Conservation (phyloP, 2,329 filamentous ascomycete species). For the Diplodia sapinea region DNA sequence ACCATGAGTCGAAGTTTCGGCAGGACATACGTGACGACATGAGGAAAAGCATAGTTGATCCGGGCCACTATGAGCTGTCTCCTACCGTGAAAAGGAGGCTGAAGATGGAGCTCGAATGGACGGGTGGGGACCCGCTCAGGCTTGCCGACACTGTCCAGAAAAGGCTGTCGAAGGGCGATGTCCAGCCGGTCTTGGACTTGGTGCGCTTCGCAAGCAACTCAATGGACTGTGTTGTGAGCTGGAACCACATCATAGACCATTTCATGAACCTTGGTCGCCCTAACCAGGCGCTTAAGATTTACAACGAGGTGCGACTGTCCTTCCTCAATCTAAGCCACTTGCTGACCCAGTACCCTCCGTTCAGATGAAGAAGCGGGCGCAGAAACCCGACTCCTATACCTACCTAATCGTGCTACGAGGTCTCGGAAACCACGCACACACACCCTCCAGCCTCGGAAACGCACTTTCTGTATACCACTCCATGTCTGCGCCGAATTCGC, state of each 20-base stretch:
- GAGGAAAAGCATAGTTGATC: background rate
- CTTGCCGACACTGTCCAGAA: conserved; percentile 71
- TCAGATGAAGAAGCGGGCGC: conserved; percentile 92
- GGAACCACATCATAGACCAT: conserved; percentile 85
- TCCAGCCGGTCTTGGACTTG: conserved; percentile 71
- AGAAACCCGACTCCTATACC: conserved; percentile 79
- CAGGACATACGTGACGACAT: background rate
- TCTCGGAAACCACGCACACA: conserved; percentile 66
- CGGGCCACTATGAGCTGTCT: background rate
- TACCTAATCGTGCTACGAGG: conserved; percentile 84
- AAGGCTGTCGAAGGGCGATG: conserved; percentile 64
- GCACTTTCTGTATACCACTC: conserved; percentile 79
- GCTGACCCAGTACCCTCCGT: conserved; percentile 33
- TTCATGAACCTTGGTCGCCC: conserved; percentile 66
- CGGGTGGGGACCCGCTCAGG: conserved; percentile 70
- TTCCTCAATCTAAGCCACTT: background rate
- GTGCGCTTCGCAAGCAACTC: conserved; percentile 70
- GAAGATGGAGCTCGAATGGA: conserved; percentile 13
- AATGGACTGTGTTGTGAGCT: conserved; percentile 73
- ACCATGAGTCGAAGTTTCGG: background rate
- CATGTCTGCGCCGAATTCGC: conserved; percentile 68
- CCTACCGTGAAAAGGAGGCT: background rate
- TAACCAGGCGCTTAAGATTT: conserved; percentile 75
- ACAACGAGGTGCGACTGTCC: conserved; percentile 73
- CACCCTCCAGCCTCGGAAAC: conserved; percentile 64